These are phyloP conservation scores for Solanum arcanum DNA, from an alignment of 257 asterid genomes.

Conservation along the genomic window DNA sequence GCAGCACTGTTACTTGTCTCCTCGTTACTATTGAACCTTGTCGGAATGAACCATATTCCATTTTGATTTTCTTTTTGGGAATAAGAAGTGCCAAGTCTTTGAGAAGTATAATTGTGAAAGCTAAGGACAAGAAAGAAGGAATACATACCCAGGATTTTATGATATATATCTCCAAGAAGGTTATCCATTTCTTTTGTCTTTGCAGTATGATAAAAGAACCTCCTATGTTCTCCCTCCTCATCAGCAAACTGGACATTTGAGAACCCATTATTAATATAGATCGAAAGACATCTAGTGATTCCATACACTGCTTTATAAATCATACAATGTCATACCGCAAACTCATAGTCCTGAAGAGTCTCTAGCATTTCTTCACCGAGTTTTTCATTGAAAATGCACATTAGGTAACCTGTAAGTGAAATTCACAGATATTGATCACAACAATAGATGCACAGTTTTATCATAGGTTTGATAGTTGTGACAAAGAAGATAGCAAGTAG, in stretches of 20 bases:
- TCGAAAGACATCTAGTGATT: constrained; percentile 5
- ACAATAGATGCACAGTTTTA: neutral
- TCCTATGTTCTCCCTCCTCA: constrained; percentile 72
- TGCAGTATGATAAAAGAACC: constrained; percentile 73
- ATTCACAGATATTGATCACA: neutral
- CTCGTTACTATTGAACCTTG: neutral
- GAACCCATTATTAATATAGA: constrained; percentile 13
- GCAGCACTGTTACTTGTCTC: neutral
- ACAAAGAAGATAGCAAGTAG: neutral
- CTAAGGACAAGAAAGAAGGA: constrained; percentile 1
- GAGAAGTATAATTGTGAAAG: constrained; percentile 1
- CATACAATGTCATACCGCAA: constrained; percentile 53
- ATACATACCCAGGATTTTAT: constrained; percentile 75
- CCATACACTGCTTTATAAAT: neutral
- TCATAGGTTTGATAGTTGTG: neutral
- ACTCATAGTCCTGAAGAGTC: constrained; percentile 81
- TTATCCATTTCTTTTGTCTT: constrained; percentile 87
- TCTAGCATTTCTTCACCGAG: constrained; percentile 49
- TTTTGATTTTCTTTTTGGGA: neutral
- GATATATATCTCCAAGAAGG: constrained; percentile 91
- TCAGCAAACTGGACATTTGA: constrained; percentile 57
- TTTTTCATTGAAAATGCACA: constrained; percentile 82
- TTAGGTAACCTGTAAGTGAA: constrained; percentile 70
- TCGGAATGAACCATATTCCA: neutral
- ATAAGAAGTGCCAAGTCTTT: neutral